These are phyloP conservation scores for Trichoderma brevicompactum DNA, from an alignment of 2,329 filamentous ascomycete genomes.

Conservation along the genomic window DNA sequence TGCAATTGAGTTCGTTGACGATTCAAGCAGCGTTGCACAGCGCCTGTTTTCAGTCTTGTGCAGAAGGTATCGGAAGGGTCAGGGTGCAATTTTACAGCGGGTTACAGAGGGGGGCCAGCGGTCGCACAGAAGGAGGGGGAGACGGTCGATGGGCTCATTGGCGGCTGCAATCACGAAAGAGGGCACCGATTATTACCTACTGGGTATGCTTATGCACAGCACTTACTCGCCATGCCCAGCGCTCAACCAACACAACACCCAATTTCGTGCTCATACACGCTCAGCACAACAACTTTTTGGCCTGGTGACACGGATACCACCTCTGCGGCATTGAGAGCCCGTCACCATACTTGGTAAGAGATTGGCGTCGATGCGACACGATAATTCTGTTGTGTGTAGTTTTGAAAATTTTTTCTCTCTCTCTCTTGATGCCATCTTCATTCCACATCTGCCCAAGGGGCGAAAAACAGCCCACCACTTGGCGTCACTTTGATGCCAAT, in stretches of 20 bases:
- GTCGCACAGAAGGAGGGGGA: constrained; percentile 21
- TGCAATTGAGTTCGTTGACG: constrained; percentile 19
- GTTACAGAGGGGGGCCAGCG: constrained; percentile 4
- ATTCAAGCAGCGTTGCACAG: constrained; percentile 20
- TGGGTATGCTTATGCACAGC: background rate
- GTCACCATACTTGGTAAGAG: constrained; percentile 10
- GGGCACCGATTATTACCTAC: background rate
- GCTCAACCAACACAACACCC: background rate
- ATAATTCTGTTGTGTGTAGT: background rate
- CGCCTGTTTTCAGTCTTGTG: constrained; percentile 7
- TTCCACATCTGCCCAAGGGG: constrained; percentile 26
- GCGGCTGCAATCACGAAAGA: constrained; percentile 5
- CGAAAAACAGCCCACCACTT: constrained; percentile 29
- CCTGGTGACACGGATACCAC: constrained; percentile 13
- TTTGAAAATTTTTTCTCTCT: background rate
- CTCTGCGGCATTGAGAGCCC: background rate
- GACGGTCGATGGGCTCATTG: constrained; percentile 17
- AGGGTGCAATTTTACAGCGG: constrained; percentile 9
- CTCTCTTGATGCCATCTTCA: background rate
- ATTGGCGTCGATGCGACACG: constrained; percentile 6
- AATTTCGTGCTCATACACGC: background rate
- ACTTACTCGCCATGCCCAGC: background rate
- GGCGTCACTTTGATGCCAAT: constrained; percentile 21
- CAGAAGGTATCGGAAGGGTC: background rate
- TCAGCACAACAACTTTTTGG: constrained; percentile 5